A percentile compares a stretch with the other conserved stretches of the same genome.
Conservation (phyloP, 2,329 filamentous ascomycete genomes). For the Aspergillus pseudonomiae region DNA sequence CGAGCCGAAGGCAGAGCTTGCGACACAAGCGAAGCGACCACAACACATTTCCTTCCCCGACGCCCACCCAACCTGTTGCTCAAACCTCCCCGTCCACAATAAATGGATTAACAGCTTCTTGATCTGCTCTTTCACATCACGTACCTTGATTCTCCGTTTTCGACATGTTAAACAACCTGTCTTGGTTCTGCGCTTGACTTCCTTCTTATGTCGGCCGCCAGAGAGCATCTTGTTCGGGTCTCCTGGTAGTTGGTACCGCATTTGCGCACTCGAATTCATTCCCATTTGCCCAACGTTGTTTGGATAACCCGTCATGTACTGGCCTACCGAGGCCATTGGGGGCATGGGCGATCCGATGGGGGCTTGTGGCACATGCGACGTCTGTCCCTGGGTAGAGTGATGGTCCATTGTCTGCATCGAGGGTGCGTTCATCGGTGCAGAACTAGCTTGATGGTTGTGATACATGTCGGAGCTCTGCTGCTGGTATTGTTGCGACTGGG, state of each 20-base stretch:
- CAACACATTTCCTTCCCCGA: slow-evolving; percentile 11
- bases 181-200: slow-evolving; percentile 76
- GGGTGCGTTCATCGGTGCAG: slow-evolving; percentile 24
- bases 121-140: slow-evolving; percentile 28
- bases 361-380: slow-evolving; percentile 40
- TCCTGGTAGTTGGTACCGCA: slow-evolving; percentile 56
- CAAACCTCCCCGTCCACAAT: slow-evolving; percentile 1
- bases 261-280: slow-evolving; percentile 49
- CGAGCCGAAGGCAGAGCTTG: slow-evolving; percentile 21
- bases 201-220: slow-evolving; percentile 67
- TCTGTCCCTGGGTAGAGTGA: slow-evolving; percentile 30
- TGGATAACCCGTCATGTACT: slow-evolving; percentile 55
- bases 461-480: slow-evolving; percentile 39
- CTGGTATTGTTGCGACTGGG: slow-evolving; percentile 31
- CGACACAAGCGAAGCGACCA: slow-evolving; percentile 28
- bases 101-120: background rate
- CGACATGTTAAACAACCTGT: slow-evolving; percentile 70
- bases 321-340: slow-evolving; percentile 56
- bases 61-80: slow-evolving; percentile 11
- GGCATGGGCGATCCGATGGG: slow-evolving; percentile 58
- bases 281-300: slow-evolving; percentile 35
- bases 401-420: slow-evolving; percentile 24
- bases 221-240: slow-evolving; percentile 60
- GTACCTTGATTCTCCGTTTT: slow-evolving; percentile 73
- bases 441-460: slow-evolving; percentile 27